Evolutionary conservation across 441 rosid species (phyloP).

Genomic region (Daphne laureola): DNA sequence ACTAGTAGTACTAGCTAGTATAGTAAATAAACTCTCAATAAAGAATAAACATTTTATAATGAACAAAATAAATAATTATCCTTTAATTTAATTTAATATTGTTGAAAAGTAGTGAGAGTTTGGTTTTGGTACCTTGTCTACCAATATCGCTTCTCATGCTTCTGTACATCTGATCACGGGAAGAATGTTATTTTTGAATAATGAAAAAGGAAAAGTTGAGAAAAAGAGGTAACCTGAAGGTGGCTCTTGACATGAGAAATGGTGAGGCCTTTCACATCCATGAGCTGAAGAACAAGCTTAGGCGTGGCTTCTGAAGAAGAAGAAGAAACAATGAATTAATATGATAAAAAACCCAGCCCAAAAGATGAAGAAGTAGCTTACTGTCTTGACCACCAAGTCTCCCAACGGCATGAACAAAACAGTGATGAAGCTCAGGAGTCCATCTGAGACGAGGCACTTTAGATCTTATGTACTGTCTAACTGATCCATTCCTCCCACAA

Average conservation of each 20-base stretch:
- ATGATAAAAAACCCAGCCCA: neutral
- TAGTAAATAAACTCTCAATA: no score
- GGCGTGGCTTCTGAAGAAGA: conserved; percentile 77
- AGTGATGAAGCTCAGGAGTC: conserved; percentile 95
- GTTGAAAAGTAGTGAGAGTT: no score
- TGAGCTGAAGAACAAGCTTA: conserved; percentile 84
- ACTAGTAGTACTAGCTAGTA: no score
- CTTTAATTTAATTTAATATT: no score
- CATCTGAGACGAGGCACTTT: conserved; percentile 88
- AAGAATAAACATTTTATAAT: no score
- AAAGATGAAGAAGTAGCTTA: conserved; percentile 21
- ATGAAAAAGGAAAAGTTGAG: conserved; percentile 8
- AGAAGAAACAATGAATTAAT: neutral
- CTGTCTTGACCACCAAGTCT: conserved; percentile 86
- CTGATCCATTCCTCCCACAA: conserved; percentile 68
- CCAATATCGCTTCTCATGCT: conserved; percentile 58
- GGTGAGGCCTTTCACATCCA: conserved; percentile 96
- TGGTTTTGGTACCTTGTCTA: conserved; percentile 30
- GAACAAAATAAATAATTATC: no score
- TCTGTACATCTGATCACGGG: conserved; percentile 54
- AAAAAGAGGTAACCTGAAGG: conserved; percentile 54
- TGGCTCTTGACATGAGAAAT: conserved; percentile 99
- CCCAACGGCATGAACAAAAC: conserved; percentile 81
- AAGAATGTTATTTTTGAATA: neutral
- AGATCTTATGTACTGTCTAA: conserved; percentile 82